Base-by-base conservation (phyloP, 352 stramenopile genomes). In the Globisporangium nagaii region DNA sequence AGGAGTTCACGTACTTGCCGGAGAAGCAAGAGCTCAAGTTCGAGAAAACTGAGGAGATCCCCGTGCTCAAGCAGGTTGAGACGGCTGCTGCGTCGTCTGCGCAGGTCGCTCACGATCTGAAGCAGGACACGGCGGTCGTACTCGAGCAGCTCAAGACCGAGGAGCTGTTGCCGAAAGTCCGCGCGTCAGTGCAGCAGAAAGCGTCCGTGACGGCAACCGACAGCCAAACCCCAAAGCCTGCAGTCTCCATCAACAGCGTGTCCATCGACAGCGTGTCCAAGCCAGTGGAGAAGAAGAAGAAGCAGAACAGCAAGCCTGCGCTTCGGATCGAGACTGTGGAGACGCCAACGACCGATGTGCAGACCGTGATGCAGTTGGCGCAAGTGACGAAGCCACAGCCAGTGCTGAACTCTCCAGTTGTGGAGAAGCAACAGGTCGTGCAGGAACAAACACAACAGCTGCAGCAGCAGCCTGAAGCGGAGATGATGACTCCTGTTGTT, bases 61-160 rank as follows among this genome's bases (percentile, higher is more conserved):
- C 24, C 28, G 35, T 44, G 36, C 22, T 55, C 17, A 55, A 46
- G 39, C 32, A 32, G n/a, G 34, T 55, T 17, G 25, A 55, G 17
- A n/a, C n/a, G n/a, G 8, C 48, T 35, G 25, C 28, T n/a, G 36
- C 39, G 46, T 22, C 22, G 25, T 2, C 25, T 13, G 15, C 37
- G 24, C 27, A 55, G 48, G 35, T 46, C 24, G 48, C 32, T 13
- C 25, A 34, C 2, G 35, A 46, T 17, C n/a, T 55, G 48, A 55
- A 55, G 28, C 35, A 55, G 48, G 35, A 55, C 2, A 25, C 35
- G 30, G 32, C 48, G 4, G 35, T 46, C 34, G 35, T 55, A 35
- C 48, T 55, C 13, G 34, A 45, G n/a, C 48, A 55, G 35, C 48
- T 55, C 35, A 43, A 55, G 35, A 7, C 20, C 25, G 48, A 55